phyloP scores from a whole-genome alignment of 164 flowering plant species.

The Macadamia integrifolia region DNA sequence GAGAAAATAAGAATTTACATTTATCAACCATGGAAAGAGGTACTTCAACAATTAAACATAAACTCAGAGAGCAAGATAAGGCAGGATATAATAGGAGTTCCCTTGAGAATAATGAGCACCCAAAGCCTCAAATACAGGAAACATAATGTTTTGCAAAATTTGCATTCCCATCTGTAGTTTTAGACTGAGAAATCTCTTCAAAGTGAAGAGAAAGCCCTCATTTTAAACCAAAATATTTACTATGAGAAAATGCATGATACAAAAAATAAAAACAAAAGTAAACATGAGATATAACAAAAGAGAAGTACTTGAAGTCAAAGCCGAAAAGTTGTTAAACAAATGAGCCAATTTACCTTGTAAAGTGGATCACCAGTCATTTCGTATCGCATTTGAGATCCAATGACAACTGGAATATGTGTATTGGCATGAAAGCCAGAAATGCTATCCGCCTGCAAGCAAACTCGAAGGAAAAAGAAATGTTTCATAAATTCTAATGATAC shows the following conservation, averaged over 20 bases:
- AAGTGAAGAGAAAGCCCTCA: not conserved
- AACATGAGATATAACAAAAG: not conserved
- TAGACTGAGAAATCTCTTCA: no score
- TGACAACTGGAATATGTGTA: constrained; percentile 71
- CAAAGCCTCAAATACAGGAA: no score
- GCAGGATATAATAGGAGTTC: no score
- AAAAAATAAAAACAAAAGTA: not conserved
- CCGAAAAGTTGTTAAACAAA: not conserved
- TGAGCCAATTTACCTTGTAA: constrained; percentile 41
- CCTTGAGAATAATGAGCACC: no score
- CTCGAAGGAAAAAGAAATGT: not conserved
- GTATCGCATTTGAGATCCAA: constrained; percentile 77
- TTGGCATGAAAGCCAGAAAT: constrained; percentile 67
- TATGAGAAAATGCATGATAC: not conserved
- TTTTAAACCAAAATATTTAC: not conserved
- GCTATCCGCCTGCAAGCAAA: constrained; percentile 49
- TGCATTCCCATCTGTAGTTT: no score
- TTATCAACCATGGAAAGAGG: not conserved
- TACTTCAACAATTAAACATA: not conserved
- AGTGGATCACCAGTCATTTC: constrained; percentile 74
- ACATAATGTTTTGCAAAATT: no score
- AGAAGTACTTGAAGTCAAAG: not conserved
- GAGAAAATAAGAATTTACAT: not conserved
- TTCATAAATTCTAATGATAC: not conserved
- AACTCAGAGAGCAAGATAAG: no score